Conservation (phyloP, 2,329 filamentous ascomycete species). For the Alternaria incomplexa region DNA sequence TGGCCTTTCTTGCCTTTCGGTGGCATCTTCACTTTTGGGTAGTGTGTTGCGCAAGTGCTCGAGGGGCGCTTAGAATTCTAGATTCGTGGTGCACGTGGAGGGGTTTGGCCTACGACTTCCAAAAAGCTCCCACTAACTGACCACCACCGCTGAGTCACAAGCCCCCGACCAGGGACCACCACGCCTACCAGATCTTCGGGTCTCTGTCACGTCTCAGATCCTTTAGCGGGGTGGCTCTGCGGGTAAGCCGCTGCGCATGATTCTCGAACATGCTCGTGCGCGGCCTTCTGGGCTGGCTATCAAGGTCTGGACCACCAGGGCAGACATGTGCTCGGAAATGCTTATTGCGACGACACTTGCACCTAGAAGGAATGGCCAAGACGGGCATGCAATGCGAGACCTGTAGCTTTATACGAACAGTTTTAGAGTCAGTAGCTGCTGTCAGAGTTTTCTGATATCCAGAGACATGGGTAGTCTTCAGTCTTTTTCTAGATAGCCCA, state of each 20-base stretch:
- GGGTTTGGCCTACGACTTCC: conserved; percentile 12
- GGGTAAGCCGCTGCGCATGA: conserved; percentile 29
- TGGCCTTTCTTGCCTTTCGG: conserved; percentile 57
- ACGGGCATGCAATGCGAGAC: background rate
- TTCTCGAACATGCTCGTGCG: conserved; percentile 25
- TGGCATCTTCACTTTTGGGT: conserved; percentile 46
- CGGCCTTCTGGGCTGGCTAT: conserved; percentile 19
- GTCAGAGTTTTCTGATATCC: background rate
- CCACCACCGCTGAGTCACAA: conserved; percentile 25
- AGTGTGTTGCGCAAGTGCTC: conserved; percentile 5
- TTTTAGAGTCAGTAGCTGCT: background rate
- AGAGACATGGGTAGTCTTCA: background rate
- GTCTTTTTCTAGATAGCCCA: background rate
- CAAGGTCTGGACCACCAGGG: conserved; percentile 38
- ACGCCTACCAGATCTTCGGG: conserved; percentile 21
- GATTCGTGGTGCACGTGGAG: conserved; percentile 14
- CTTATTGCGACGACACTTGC: conserved; percentile 44
- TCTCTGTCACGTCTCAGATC: conserved; percentile 27
- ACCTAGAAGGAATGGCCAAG: background rate
- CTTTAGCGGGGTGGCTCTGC: conserved; percentile 30
- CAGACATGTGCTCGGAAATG: conserved; percentile 31
- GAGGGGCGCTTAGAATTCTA: conserved; percentile 16
- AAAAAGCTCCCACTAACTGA: conserved; percentile 17
- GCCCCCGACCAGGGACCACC: conserved; percentile 12
- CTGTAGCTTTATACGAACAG: background rate